These are phyloP conservation scores for Phylloporus scabripes DNA, from an alignment of 768 basidiomycete genomes.

Conservation along the genomic window DNA sequence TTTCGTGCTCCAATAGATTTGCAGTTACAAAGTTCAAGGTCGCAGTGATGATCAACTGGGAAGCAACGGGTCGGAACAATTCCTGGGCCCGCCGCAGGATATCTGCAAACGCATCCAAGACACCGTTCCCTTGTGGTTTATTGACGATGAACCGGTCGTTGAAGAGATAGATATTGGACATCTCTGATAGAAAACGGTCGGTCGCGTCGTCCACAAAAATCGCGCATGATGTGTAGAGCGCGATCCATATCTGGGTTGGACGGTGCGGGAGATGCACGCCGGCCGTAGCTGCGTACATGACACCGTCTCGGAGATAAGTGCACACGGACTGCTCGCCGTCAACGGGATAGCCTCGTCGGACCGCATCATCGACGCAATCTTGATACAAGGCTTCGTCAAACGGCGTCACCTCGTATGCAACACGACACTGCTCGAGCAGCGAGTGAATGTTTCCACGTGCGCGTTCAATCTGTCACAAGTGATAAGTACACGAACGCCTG, in stretches of 20 bases:
- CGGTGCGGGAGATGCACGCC: constrained; percentile 27
- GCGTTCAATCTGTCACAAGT: constrained; percentile 5
- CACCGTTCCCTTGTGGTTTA: constrained; percentile 24
- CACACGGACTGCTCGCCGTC: constrained; percentile 17
- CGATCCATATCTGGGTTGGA: constrained; percentile 25
- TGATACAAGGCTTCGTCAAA: constrained; percentile 16
- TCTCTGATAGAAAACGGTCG: constrained; percentile 17
- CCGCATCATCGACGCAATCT: constrained; percentile 21
- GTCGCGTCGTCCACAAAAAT: constrained; percentile 36
- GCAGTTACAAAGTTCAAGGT: constrained; percentile 34
- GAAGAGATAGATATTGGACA: constrained; percentile 29
- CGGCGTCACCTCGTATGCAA: constrained; percentile 8
- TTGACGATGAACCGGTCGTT: constrained; percentile 28
- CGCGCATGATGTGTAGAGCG: constrained; percentile 37
- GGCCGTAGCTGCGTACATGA: constrained; percentile 21
- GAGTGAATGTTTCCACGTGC: constrained; percentile 11
- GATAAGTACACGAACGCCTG: not conserved
- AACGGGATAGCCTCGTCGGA: constrained; percentile 23
- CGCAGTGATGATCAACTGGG: constrained; percentile 34
- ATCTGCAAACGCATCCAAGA: constrained; percentile 32
- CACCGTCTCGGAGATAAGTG: constrained; percentile 32
- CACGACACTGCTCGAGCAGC: constrained; percentile 14
- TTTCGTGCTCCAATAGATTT: constrained; percentile 30
- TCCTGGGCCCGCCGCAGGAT: constrained; percentile 27
- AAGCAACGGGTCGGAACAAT: constrained; percentile 26